phyloP scores from a whole-genome alignment of 176 grass and related monocot species.

The Zoysia japonica region DNA sequence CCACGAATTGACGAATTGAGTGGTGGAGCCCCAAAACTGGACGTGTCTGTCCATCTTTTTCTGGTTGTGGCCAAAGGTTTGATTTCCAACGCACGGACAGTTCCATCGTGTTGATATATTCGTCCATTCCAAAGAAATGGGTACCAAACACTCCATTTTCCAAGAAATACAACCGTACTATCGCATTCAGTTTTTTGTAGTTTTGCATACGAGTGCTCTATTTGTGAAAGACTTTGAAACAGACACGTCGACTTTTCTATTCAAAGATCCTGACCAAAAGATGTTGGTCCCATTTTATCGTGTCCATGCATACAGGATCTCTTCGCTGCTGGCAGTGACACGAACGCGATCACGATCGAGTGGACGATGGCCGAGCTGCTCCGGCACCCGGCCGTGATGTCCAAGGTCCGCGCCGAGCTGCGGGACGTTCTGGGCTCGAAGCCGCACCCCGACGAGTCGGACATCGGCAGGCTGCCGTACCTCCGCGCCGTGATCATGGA shows the following conservation, averaged over 20 bases:
- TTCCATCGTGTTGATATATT: background rate
- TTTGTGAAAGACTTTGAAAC: too few relatives aligned
- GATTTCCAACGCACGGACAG: background rate
- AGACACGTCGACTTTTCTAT: too few relatives aligned
- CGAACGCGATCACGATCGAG: constrained; percentile 55
- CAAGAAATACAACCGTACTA: too few relatives aligned
- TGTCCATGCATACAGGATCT: constrained; percentile 33
- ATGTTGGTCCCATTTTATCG: background rate
- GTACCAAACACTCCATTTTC: background rate
- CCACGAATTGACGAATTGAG: background rate
- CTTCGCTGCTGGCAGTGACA: constrained; percentile 48
- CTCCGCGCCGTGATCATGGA: constrained; percentile 68
- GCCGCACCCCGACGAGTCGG: constrained; percentile 33
- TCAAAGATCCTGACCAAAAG: background rate
- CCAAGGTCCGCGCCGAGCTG: constrained; percentile 61
- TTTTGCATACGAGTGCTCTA: background rate
- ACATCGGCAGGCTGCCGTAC: constrained; percentile 46
- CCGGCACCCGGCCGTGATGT: constrained; percentile 50
- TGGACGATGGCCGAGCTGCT: constrained; percentile 78
- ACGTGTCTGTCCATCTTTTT: background rate
- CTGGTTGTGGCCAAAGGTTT: background rate
- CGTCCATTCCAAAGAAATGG: background rate
- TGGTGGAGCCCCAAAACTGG: background rate
- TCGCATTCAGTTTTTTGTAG: background rate
- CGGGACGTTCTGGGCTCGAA: constrained; percentile 34